phyloP scores from a whole-genome alignment of 78 protist genomes.

The Pelomyxa schiedti region DNA sequence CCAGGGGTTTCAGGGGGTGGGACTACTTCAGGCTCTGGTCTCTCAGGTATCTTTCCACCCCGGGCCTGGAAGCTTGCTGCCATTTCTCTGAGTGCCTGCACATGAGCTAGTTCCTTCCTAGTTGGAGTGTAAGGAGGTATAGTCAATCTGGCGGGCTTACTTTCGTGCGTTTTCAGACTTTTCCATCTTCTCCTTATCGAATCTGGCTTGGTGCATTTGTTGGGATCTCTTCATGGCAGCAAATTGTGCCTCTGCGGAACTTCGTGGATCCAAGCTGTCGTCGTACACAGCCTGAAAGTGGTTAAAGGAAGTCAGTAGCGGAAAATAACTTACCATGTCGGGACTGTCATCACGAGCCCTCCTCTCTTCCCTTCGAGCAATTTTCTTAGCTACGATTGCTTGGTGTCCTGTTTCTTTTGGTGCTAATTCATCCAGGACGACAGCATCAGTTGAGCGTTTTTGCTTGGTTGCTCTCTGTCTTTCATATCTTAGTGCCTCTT shows the following conservation, averaged over 20 bases:
- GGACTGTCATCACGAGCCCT: not conserved
- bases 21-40: too few species aligned
- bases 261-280: not conserved
- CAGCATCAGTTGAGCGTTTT: not conserved
- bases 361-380: not conserved
- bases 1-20: too few species aligned
- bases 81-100: not conserved
- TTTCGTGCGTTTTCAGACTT: not conserved
- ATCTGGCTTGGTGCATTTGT: not conserved
- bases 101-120: too few species aligned
- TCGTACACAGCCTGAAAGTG: too few species aligned
- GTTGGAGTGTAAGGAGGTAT: too few species aligned
- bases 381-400: not conserved
- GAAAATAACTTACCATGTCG: not conserved
- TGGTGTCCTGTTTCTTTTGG: not conserved
- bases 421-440: not conserved
- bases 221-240: not conserved
- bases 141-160: too few species aligned
- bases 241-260: not conserved
- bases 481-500: not conserved
- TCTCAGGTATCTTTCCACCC: not conserved
- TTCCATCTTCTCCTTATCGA: not conserved
- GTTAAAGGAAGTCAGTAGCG: too few species aligned
- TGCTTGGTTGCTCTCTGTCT: not conserved
- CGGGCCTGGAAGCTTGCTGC: not conserved